A percentile compares a stretch with the other conserved stretches of the same genome.
Evolutionary conservation across 1,284 basidiomycete species (phyloP).

Genomic region (Pascua sp.): DNA sequence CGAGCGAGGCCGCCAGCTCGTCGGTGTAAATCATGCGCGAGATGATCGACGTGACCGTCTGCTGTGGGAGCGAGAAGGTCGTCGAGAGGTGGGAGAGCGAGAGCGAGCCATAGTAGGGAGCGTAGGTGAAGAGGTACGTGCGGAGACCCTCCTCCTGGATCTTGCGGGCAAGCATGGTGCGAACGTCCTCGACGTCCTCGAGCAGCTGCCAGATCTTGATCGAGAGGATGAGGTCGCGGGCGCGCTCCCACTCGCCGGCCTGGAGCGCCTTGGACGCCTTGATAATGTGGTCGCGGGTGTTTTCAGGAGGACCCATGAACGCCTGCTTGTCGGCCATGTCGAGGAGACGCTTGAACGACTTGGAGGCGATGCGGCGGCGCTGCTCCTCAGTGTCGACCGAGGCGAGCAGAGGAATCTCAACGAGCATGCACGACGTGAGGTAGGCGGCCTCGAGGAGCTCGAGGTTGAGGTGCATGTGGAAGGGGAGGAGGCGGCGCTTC

Average conservation of each 20-base stretch:
- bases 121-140: constrained; percentile 98
- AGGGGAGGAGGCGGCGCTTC: constrained; percentile 90
- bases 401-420: constrained; percentile 93
- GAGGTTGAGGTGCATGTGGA: constrained; percentile 99
- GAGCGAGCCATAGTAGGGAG: constrained; percentile 87
- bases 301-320: constrained; percentile 97
- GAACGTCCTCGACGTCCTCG: constrained; percentile 82
- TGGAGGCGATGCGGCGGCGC: constrained; percentile 85
- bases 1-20: constrained; percentile 88
- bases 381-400: constrained; percentile 91
- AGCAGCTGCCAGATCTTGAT: constrained; percentile 99
- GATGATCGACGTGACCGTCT: constrained; percentile 83
- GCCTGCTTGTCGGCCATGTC: constrained; percentile 98
- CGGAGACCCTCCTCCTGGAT: constrained; percentile 97
- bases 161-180: constrained; percentile 86
- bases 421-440: constrained; percentile 95
- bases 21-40: constrained; percentile 99
- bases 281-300: constrained; percentile 98
- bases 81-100: constrained; percentile 80
- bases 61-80: constrained; percentile 78
- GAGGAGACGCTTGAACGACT: constrained; percentile 89
- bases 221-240: constrained; percentile 83
- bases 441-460: constrained; percentile 97
- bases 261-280: constrained; percentile 96
- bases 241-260: constrained; percentile 95